Evolutionary conservation across 768 basidiomycete species (phyloP).

Genomic region (Russula emetica): DNA sequence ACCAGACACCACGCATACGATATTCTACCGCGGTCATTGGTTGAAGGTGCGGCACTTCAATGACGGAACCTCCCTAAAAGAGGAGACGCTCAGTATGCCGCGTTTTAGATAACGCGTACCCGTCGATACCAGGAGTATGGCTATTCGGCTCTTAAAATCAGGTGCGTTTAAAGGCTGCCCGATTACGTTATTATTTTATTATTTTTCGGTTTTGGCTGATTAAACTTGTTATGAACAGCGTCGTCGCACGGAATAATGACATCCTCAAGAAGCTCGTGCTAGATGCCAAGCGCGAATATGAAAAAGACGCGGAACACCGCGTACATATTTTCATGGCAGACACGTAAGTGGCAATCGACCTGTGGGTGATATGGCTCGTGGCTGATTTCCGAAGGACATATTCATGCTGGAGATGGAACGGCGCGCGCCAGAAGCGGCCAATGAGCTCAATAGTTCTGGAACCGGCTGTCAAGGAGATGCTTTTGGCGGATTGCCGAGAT

Average conservation of each 20-base stretch:
- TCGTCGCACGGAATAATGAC: conserved; percentile 84
- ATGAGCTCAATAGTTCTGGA: conserved; percentile 92
- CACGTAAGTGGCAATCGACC: conserved; percentile 53
- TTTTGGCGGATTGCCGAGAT: conserved; percentile 80
- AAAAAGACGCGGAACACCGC: conserved; percentile 86
- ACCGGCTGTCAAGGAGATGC: conserved; percentile 88
- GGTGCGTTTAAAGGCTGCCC: conserved; percentile 40
- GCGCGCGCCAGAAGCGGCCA: conserved; percentile 81
- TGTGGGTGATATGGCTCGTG: conserved; percentile 20
- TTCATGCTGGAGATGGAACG: conserved; percentile 83
- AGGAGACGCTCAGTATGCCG: conserved; percentile 4
- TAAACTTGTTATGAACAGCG: conserved; percentile 40
- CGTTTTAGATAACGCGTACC: conserved; percentile 67
- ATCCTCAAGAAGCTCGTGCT: conserved; percentile 82
- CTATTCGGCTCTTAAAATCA: conserved; percentile 74
- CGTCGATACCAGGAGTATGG: conserved; percentile 74
- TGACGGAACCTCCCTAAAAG: conserved; percentile 23
- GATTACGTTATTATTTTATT: conserved; percentile 26
- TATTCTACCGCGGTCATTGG: conserved; percentile 89
- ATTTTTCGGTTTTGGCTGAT: background rate
- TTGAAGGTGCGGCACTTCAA: conserved; percentile 52
- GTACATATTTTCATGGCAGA: conserved; percentile 88
- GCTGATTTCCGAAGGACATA: conserved; percentile 47
- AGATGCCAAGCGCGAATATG: conserved; percentile 84
- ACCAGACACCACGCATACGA: conserved; percentile 80